Conservation (phyloP, 495 filamentous ascomycete genomes). For the Friedmanniomyces simplex region DNA sequence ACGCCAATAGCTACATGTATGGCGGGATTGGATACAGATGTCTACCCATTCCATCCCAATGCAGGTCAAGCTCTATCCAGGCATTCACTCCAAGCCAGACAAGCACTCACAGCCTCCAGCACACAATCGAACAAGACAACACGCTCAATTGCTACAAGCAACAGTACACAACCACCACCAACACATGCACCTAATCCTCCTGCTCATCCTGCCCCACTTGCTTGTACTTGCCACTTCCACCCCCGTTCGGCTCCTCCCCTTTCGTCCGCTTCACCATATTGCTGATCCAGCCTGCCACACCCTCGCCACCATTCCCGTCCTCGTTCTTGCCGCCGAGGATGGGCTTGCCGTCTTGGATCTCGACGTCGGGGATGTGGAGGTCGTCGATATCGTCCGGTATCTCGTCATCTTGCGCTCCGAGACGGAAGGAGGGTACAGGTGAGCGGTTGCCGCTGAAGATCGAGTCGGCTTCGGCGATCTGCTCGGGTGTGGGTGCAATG, state of each 20-base stretch:
- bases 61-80: background rate
- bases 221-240: constrained; percentile 50
- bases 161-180: background rate
- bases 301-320: constrained; percentile 30
- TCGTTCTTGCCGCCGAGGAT: constrained; percentile 30
- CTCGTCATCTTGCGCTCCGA: constrained; percentile 47
- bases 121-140: background rate
- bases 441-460: constrained; percentile 58
- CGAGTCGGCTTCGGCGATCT: constrained; percentile 61
- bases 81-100: background rate
- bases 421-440: constrained; percentile 68
- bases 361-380: constrained; percentile 55
- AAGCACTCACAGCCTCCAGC: background rate
- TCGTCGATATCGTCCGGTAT: constrained; percentile 61
- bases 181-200: constrained; percentile 1
- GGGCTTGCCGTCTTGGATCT: constrained; percentile 40
- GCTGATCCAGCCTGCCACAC: constrained; percentile 60
- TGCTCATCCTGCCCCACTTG: constrained; percentile 56
- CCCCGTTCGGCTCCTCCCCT: constrained; percentile 35
- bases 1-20: too few relatives aligned
- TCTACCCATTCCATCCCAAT: too few relatives aligned
- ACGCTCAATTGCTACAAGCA: constrained; percentile 11
- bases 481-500: constrained; percentile 59
- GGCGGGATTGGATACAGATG: too few relatives aligned
- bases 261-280: constrained; percentile 49